Percentiles rank a stretch among this genome's conserved stretches.
Evolutionary conservation across 495 filamentous ascomycete species (phyloP).

Genomic region (Opeltia flavorubescens): DNA sequence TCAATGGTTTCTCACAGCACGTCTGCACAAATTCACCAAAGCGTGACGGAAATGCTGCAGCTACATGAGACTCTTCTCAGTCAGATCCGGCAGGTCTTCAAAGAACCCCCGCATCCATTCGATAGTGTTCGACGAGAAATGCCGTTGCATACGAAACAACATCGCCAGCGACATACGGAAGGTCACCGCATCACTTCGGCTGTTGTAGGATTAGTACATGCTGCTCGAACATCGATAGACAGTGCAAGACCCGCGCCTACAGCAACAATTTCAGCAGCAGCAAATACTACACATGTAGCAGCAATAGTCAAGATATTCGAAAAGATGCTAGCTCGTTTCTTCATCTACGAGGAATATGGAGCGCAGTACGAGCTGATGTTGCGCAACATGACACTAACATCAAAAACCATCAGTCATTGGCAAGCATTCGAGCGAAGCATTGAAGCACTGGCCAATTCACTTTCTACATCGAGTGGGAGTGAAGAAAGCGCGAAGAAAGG

Average conservation of each 20-base stretch:
- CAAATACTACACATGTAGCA: constrained; percentile 36
- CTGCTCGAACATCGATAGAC: constrained; percentile 3
- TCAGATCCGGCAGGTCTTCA: constrained; percentile 21
- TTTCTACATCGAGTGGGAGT: constrained; percentile 54
- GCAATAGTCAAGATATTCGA: constrained; percentile 67
- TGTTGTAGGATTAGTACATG: neutral
- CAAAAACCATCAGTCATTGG: constrained; percentile 62
- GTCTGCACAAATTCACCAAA: constrained; percentile 26
- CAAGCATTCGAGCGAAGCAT: constrained; percentile 70
- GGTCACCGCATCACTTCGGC: neutral
- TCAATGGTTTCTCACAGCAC: constrained; percentile 28
- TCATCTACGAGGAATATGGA: constrained; percentile 76
- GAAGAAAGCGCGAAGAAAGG: constrained; percentile 53
- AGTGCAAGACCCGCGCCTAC: constrained; percentile 27
- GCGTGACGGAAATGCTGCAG: constrained; percentile 28
- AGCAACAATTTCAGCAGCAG: constrained; percentile 40
- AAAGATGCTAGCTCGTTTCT: constrained; percentile 63
- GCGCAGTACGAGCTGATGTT: constrained; percentile 74
- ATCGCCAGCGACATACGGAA: constrained; percentile 3
- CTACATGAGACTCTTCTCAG: constrained; percentile 31
- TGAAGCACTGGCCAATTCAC: constrained; percentile 65
- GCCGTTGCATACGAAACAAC: constrained; percentile 19
- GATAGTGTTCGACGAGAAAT: constrained; percentile 9
- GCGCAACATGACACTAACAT: constrained; percentile 56
- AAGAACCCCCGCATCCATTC: constrained; percentile 18